Conservation (phyloP, 2,329 filamentous ascomycete species). For the Ascochyta clinopodiicola region DNA sequence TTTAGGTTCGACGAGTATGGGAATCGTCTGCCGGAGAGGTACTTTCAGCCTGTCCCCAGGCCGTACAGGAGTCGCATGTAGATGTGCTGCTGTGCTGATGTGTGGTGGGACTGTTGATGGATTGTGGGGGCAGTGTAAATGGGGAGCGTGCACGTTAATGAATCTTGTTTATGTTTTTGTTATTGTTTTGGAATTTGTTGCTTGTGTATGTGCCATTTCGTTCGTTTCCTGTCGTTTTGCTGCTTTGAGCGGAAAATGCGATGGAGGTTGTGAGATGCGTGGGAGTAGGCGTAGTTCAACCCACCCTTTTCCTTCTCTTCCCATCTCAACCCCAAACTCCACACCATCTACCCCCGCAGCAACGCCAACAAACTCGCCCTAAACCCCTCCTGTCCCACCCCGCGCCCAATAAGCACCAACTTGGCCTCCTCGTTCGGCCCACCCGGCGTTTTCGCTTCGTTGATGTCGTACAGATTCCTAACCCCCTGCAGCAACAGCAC, state of each 20-base stretch:
- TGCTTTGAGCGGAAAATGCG: no score
- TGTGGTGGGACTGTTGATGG: no score
- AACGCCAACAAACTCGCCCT: constrained; percentile 17
- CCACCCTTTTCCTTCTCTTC: no score
- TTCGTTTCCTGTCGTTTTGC: no score
- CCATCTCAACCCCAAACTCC: no score
- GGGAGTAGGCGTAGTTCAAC: no score
- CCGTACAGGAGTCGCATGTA: constrained; percentile 40
- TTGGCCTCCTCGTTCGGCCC: constrained; percentile 26
- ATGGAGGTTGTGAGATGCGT: no score
- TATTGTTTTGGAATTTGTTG: no score
- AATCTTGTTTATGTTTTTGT: no score
- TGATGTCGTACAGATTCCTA: constrained; percentile 89
- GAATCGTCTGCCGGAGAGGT: constrained; percentile 41
- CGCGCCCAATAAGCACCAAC: constrained; percentile 42
- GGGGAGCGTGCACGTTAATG: no score
- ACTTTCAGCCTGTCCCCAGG: constrained; percentile 29
- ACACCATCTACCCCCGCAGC: not conserved
- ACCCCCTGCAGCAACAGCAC: constrained; percentile 88
- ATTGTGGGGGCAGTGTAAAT: no score
- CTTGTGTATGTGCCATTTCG: no score
- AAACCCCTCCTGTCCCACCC: constrained; percentile 32
- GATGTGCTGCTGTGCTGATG: constrained; percentile 9
- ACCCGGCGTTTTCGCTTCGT: constrained; percentile 57
- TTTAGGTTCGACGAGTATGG: constrained; percentile 46